Conservation (phyloP, 495 filamentous ascomycete species). For the Penicillium manginii region DNA sequence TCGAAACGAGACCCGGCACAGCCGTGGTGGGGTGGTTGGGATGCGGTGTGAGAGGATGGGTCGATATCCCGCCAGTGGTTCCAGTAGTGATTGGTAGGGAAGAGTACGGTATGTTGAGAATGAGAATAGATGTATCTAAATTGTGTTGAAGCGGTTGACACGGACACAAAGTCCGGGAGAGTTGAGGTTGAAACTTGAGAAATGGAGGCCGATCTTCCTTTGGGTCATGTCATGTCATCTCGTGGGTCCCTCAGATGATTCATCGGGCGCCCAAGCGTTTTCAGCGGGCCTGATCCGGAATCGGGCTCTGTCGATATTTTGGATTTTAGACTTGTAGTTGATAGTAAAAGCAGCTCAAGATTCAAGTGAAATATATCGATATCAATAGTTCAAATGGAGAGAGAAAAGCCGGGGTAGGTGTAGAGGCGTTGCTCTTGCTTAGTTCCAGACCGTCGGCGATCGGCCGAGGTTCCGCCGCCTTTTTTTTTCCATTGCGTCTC, state of each 20-base stretch:
- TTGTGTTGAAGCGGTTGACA: constrained; percentile 3
- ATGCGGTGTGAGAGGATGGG: constrained; percentile 32
- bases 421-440: constrained; percentile 5
- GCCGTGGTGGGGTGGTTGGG: constrained; percentile 26
- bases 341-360: too few species aligned
- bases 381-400: too few species aligned
- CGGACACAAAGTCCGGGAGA: constrained; percentile 16
- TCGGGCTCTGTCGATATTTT: too few species aligned
- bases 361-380: too few species aligned
- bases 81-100: constrained; percentile 24
- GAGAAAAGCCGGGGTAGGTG: background rate
- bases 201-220: background rate
- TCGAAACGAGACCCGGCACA: constrained; percentile 17
- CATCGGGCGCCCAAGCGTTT: constrained; percentile 17
- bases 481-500: constrained; percentile 28
- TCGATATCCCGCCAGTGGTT: constrained; percentile 16
- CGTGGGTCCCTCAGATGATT: constrained; percentile 31
- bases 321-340: too few species aligned
- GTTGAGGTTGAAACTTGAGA: constrained; percentile 15
- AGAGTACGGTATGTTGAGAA: constrained; percentile 10
- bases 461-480: constrained; percentile 26
- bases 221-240: constrained; percentile 24
- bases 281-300: constrained; percentile 7
- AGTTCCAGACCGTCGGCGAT: constrained; percentile 13
- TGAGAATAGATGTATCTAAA: constrained; percentile 9